A percentile compares a stretch with the other conserved stretches of the same genome.
Conservation (phyloP, 108 stramenopile genomes). For the Aureococcus anophagefferens region DNA sequence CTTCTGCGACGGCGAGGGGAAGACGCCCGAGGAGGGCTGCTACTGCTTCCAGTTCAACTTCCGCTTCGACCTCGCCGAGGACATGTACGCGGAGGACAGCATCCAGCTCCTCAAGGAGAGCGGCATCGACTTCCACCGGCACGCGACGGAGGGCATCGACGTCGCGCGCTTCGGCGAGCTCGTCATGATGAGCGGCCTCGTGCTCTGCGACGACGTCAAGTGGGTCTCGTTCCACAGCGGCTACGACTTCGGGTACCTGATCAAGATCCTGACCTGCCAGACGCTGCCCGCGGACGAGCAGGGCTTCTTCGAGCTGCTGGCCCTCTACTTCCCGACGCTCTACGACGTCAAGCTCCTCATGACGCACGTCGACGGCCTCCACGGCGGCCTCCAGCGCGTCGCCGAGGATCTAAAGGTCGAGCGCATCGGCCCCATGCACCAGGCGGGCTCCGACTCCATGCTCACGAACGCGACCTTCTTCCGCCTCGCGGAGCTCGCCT, state of each 20-base stretch:
- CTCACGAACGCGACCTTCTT: slow-evolving; percentile 92
- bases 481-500: slow-evolving; percentile 51
- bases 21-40: slow-evolving; percentile 62
- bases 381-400: slow-evolving; percentile 82
- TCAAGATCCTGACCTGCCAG: slow-evolving; percentile 53
- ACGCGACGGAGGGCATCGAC: slow-evolving; percentile 84
- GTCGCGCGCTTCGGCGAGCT: slow-evolving; percentile 88
- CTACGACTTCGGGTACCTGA: slow-evolving; percentile 94
- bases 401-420: slow-evolving; percentile 84
- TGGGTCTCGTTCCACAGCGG: slow-evolving; percentile 97
- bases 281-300: slow-evolving; percentile 29
- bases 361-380: slow-evolving; percentile 73
- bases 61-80: slow-evolving; percentile 77
- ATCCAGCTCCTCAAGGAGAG: slow-evolving; percentile 86
- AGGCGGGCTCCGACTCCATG: slow-evolving; percentile 91
- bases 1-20: slow-evolving; percentile 65
- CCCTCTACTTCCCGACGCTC: slow-evolving; percentile 89
- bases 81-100: slow-evolving; percentile 97
- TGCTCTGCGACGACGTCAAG: slow-evolving; percentile 82
- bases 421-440: slow-evolving; percentile 96
- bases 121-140: slow-evolving; percentile 89
- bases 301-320: slow-evolving; percentile 80
- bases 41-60: slow-evolving; percentile 99
- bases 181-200: slow-evolving; percentile 89
- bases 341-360: slow-evolving; percentile 98